A percentile compares a stretch with the other conserved stretches of the same genome.
These are phyloP conservation scores for Persicaria maculosa DNA, from an alignment of 148 eudicot species.

Conservation along the genomic window DNA sequence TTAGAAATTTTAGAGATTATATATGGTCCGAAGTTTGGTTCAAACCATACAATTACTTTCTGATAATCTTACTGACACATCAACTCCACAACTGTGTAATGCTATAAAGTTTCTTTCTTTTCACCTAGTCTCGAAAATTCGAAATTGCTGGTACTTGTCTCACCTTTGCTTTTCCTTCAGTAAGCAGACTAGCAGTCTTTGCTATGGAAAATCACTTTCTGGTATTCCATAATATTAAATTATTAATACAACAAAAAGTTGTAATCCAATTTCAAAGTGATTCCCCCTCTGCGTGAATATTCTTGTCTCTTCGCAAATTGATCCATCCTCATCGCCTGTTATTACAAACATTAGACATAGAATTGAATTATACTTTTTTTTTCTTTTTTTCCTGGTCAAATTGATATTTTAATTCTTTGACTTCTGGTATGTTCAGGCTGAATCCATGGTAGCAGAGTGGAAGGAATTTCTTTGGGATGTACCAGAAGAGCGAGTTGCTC, in stretches of 20 bases:
- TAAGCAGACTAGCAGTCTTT: neutral
- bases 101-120: too few species aligned
- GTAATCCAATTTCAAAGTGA: neutral
- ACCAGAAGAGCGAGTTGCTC: conserved; percentile 86
- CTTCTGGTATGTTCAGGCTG: conserved; percentile 43
- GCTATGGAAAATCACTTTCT: neutral
- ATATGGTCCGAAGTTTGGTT: too few species aligned
- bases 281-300: neutral
- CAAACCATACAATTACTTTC: too few species aligned
- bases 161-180: neutral
- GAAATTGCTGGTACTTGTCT: neutral
- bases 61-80: too few species aligned
- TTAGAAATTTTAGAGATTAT: too few species aligned
- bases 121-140: too few species aligned
- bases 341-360: neutral
- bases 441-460: conserved; percentile 95
- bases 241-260: neutral
- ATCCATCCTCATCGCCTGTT: neutral
- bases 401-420: neutral
- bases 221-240: neutral
- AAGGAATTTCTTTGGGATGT: conserved; percentile 99
- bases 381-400: neutral
- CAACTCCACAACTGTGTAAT: too few species aligned
- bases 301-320: neutral
- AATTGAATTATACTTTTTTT: neutral